These are phyloP conservation scores for Aspergillus sp. DNA, from an alignment of 2,329 filamentous ascomycete genomes.

Conservation along the genomic window DNA sequence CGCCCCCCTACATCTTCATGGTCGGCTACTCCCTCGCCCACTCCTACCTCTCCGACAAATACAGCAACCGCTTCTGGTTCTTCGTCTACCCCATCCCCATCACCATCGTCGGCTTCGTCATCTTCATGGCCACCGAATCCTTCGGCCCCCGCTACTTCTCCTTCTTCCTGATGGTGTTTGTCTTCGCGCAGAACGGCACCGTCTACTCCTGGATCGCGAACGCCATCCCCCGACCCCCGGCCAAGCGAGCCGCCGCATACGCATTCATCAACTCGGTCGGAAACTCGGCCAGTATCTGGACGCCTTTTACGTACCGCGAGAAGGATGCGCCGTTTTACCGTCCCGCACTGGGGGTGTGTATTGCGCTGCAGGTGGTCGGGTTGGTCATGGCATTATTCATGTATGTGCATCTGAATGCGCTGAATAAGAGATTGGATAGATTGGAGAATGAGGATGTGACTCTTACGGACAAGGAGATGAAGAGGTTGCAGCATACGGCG, in stretches of 20 bases:
- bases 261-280: conserved; percentile 54
- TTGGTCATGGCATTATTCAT: conserved; percentile 30
- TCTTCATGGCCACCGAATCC: conserved; percentile 50
- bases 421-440: conserved; percentile 49
- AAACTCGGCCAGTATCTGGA: conserved; percentile 51
- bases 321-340: conserved; percentile 36
- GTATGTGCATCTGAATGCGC: conserved; percentile 33
- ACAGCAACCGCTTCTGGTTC: conserved; percentile 48
- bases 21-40: conserved; percentile 46
- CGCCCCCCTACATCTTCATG: conserved; percentile 52
- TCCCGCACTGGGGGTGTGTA: conserved; percentile 39
- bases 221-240: conserved; percentile 48
- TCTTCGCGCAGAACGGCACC: conserved; percentile 52
- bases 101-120: conserved; percentile 47
- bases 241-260: conserved; percentile 51
- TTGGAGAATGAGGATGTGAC: conserved; percentile 45
- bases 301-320: conserved; percentile 44
- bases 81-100: conserved; percentile 50
- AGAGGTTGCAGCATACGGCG: conserved; percentile 46
- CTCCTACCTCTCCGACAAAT: conserved; percentile 41
- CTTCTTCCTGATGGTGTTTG: conserved; percentile 53
- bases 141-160: conserved; percentile 54
- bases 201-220: conserved; percentile 48
- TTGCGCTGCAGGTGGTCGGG: conserved; percentile 36
- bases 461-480: conserved; percentile 45